Conservation (phyloP, 2,329 filamentous ascomycete species). For the Penicillium capsulatum region DNA sequence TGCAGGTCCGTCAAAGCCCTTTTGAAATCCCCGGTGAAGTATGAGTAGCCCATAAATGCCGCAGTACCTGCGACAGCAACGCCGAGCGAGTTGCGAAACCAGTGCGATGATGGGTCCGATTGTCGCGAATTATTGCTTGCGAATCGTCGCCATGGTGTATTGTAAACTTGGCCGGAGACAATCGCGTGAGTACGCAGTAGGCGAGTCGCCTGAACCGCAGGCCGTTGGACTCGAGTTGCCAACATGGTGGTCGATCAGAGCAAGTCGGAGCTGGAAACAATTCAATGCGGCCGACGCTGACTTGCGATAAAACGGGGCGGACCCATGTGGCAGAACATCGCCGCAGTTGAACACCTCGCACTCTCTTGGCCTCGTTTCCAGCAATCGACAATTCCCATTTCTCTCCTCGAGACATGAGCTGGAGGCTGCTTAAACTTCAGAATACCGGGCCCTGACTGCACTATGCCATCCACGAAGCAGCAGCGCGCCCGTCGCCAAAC, state of each 20-base stretch:
- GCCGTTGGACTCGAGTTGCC: not conserved
- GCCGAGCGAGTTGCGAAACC: conserved; percentile 31
- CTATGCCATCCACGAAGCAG: conserved; percentile 28
- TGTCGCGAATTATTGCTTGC: conserved; percentile 24
- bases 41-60: conserved; percentile 32
- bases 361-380: conserved; percentile 4
- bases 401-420: conserved; percentile 10
- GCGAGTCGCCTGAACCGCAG: conserved; percentile 20
- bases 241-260: conserved; percentile 22
- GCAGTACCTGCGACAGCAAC: conserved; percentile 31
- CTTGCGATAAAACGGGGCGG: conserved; percentile 30
- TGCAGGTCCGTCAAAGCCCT: conserved; percentile 17
- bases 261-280: not conserved
- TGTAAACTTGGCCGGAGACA: conserved; percentile 14
- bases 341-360: conserved; percentile 21
- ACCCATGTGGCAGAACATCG: conserved; percentile 33
- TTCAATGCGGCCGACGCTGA: conserved; percentile 11
- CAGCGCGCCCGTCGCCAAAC: conserved; percentile 37
- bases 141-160: conserved; percentile 29
- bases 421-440: not conserved
- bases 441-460: conserved; percentile 12
- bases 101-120: conserved; percentile 18
- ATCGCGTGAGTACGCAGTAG: conserved; percentile 23
- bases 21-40: conserved; percentile 20
- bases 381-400: not conserved